Evolutionary conservation across 1,284 basidiomycete genomes (phyloP).

Genomic region (Cryptococcus sp.): DNA sequence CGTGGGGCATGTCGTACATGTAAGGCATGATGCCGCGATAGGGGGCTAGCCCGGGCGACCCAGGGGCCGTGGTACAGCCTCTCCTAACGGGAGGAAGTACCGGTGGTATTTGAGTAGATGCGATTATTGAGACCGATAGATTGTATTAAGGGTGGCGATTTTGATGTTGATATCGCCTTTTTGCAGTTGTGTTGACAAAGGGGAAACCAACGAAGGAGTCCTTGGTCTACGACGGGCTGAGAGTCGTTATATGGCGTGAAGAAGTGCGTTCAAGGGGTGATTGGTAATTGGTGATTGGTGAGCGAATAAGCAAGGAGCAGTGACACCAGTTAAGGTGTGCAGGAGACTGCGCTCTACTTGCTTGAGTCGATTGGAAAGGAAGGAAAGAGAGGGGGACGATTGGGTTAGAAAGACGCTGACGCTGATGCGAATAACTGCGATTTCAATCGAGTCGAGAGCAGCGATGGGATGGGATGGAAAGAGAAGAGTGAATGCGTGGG

Average conservation of each 20-base stretch:
- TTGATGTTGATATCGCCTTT: not conserved
- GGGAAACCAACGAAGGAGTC: not conserved
- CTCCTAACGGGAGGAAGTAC: conserved; percentile 20
- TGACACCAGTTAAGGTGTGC: conserved; percentile 25
- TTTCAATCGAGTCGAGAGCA: too few relatives aligned
- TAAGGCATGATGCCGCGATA: conserved; percentile 22
- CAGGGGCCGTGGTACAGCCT: conserved; percentile 21
- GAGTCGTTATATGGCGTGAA: not conserved
- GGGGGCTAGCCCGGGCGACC: conserved; percentile 18
- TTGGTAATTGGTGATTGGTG: not conserved
- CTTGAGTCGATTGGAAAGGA: not conserved
- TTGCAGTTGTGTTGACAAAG: not conserved
- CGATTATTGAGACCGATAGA: not conserved
- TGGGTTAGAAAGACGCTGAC: not conserved
- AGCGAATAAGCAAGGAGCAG: conserved; percentile 15
- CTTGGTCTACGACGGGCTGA: not conserved
- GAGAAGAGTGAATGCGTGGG: too few relatives aligned
- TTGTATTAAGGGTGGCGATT: conserved; percentile 2
- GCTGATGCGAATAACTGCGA: too few relatives aligned
- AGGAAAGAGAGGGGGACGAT: not conserved
- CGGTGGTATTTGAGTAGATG: not conserved
- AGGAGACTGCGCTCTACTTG: conserved; percentile 22
- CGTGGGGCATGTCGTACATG: conserved; percentile 21
- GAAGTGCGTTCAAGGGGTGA: not conserved
- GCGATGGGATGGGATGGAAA: too few relatives aligned